Percentiles rank a stretch among this genome's conserved stretches.
These are phyloP conservation scores for Linnemannia schmuckeri DNA, from an alignment of 192 early-diverging fungal species.

Conservation along the genomic window DNA sequence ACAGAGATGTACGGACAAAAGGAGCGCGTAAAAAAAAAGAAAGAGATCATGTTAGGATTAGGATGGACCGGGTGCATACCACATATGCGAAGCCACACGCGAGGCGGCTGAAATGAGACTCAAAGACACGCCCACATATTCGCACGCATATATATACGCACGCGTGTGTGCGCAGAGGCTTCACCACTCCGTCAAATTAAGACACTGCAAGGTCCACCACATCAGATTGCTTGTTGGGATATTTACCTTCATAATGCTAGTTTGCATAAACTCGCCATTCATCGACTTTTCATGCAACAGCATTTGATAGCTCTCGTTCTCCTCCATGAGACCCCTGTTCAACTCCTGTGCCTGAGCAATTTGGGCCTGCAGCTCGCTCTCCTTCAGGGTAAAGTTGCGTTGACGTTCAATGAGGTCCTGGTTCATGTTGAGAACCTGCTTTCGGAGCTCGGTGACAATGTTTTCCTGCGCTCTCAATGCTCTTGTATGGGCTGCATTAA, in stretches of 20 bases:
- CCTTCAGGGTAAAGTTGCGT: conserved; percentile 13
- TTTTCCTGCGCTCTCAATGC: conserved; percentile 56
- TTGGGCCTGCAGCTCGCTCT: conserved; percentile 63
- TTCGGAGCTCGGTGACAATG: conserved; percentile 46
- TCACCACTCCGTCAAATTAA: neutral
- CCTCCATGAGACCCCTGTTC: conserved; percentile 80
- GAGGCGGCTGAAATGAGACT: neutral
- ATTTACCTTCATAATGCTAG: conserved; percentile 69
- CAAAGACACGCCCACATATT: neutral
- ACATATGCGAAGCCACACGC: neutral
- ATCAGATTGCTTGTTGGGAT: neutral
- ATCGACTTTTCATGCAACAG: conserved; percentile 86
- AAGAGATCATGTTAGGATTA: neutral
- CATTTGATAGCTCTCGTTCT: conserved; percentile 86
- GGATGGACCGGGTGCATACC: neutral
- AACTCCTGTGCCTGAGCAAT: conserved; percentile 73
- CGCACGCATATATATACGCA: neutral
- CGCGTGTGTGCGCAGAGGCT: neutral
- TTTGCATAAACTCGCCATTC: conserved; percentile 80
- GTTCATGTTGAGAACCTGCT: conserved; percentile 55
- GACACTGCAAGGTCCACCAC: neutral
- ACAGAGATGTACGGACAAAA: neutral
- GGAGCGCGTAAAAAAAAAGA: neutral
- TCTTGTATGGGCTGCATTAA: conserved; percentile 57
- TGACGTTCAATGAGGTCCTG: conserved; percentile 47